phyloP scores from a whole-genome alignment of 2,329 filamentous ascomycete species.

The Clonostachys solani region DNA sequence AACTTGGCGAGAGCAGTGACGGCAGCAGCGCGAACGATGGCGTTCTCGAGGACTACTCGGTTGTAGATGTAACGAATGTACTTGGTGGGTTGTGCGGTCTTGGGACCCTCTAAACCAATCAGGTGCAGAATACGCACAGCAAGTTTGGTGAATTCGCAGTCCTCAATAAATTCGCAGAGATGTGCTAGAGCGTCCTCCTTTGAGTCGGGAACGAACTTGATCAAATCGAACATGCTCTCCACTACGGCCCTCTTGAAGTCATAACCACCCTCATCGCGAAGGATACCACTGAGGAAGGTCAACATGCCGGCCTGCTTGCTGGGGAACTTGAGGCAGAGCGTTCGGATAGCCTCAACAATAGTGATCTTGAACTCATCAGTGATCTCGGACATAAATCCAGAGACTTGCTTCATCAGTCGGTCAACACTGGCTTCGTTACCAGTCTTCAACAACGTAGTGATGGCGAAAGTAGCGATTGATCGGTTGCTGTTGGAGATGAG shows the following conservation, averaged over 20 bases:
- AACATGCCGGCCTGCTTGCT: constrained; percentile 98
- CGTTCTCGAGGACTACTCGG: constrained; percentile 93
- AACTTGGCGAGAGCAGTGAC: constrained; percentile 97
- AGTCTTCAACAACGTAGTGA: constrained; percentile 96
- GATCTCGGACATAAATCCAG: constrained; percentile 97
- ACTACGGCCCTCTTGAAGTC: constrained; percentile 98
- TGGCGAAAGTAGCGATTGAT: constrained; percentile 96
- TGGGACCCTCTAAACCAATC: constrained; percentile 89
- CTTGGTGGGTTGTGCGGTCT: constrained; percentile 93
- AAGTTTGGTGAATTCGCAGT: constrained; percentile 98
- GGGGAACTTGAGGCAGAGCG: constrained; percentile 94
- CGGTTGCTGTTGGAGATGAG: constrained; percentile 96
- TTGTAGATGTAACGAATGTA: constrained; percentile 99
- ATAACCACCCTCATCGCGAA: constrained; percentile 94
- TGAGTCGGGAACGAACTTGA: constrained; percentile 94
- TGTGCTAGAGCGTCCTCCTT: constrained; percentile 83
- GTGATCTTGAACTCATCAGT: constrained; percentile 99
- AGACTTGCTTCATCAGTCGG: constrained; percentile 97
- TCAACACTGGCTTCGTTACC: constrained; percentile 97
- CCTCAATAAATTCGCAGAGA: constrained; percentile 98
- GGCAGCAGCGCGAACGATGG: constrained; percentile 89
- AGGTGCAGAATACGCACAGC: constrained; percentile 93
- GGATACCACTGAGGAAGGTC: constrained; percentile 91
- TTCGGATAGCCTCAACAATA: constrained; percentile 97
- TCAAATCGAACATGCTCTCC: constrained; percentile 98